These are phyloP conservation scores for Melaleuca quinquenervia DNA, from an alignment of 345 rosid genomes.

Conservation along the genomic window DNA sequence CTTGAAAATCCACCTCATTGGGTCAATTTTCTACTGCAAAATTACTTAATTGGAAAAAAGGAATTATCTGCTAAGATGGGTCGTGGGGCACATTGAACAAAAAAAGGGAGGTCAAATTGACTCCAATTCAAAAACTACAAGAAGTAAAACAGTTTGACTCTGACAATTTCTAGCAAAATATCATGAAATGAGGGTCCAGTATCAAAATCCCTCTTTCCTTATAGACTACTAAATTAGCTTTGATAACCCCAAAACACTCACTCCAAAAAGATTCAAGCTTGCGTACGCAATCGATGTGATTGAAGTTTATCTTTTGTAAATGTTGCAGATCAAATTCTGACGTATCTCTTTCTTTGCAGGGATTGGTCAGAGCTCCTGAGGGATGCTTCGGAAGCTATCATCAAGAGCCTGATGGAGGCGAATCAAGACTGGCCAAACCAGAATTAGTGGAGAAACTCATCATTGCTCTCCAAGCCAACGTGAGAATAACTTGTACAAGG, in stretches of 20 bases:
- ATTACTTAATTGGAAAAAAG: not conserved
- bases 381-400: slow-evolving; percentile 51
- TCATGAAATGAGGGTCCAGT: not conserved
- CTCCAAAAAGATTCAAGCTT: not conserved
- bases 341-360: slow-evolving; percentile 9
- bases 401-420: slow-evolving; percentile 38
- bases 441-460: not conserved
- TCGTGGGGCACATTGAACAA: not conserved
- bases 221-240: not conserved
- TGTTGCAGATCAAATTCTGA: not conserved
- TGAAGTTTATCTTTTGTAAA: not conserved
- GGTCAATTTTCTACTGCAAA: not conserved
- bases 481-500: not conserved
- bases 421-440: not conserved
- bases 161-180: not conserved
- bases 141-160: not conserved
- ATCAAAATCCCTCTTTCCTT: not conserved
- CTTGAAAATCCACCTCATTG: not conserved
- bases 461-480: not conserved
- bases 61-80: not conserved
- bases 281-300: not conserved
- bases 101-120: not conserved
- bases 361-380: slow-evolving; percentile 68
- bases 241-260: not conserved
- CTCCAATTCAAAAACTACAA: not conserved